Percentiles rank a stretch among this genome's conserved stretches.
Conservation (phyloP, 192 early-diverging fungal species). For the Diversispora epigaea region DNA sequence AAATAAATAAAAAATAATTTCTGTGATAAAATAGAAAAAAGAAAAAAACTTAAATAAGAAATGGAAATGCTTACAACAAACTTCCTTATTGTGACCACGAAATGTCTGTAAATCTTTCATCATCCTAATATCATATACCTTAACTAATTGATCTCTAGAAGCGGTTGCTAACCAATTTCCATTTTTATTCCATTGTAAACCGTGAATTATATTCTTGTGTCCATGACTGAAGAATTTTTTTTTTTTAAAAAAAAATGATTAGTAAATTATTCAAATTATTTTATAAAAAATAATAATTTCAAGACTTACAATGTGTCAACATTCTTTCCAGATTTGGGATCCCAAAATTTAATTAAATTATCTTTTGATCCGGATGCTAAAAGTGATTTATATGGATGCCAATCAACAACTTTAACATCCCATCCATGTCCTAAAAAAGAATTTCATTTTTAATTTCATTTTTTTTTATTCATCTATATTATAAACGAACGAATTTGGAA, state of each 20-base stretch:
- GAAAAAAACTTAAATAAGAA: neutral
- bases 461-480: neutral
- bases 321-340: constrained; percentile 85
- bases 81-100: constrained; percentile 84
- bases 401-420: constrained; percentile 96
- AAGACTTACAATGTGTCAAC: constrained; percentile 77
- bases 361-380: constrained; percentile 95
- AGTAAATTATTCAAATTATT: neutral
- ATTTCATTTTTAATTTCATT: neutral
- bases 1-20: neutral
- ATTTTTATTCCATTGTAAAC: constrained; percentile 93
- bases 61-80: constrained; percentile 62
- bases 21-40: neutral
- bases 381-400: constrained; percentile 93
- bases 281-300: neutral
- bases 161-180: constrained; percentile 95
- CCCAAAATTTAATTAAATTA: constrained; percentile 95
- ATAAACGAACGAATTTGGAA: neutral
- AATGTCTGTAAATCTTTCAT: constrained; percentile 89
- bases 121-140: constrained; percentile 92
- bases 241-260: neutral
- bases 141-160: constrained; percentile 85
- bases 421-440: constrained; percentile 76
- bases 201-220: constrained; percentile 91
- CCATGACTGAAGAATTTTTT: constrained; percentile 61